phyloP scores from a whole-genome alignment of 129 eudicot species.

The Centella asiatica region DNA sequence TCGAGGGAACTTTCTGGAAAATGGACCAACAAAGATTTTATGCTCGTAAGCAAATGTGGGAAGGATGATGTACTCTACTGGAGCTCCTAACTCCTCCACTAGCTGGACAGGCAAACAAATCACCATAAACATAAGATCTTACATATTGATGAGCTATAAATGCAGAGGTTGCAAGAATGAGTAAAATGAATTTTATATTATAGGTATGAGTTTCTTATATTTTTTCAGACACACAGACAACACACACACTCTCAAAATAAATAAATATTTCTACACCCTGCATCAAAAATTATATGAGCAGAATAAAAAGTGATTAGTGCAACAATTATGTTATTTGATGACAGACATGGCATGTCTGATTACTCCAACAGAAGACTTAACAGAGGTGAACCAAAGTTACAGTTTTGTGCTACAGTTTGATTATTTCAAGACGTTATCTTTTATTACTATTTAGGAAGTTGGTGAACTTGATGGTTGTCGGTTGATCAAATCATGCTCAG shows the following conservation, averaged over 20 bases:
- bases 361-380: too few species aligned
- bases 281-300: not conserved
- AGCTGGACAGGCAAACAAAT: constrained; percentile 37
- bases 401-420: not conserved
- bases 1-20: constrained; percentile 89
- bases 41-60: constrained; percentile 99
- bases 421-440: not conserved
- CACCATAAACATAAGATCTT: constrained; percentile 14
- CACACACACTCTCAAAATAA: too few species aligned
- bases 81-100: constrained; percentile 88
- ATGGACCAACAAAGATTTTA: constrained; percentile 94
- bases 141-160: not conserved
- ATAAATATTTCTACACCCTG: not conserved
- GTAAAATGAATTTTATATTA: not conserved
- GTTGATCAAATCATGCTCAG: not conserved
- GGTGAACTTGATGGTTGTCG: not conserved
- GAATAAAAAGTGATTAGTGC: not conserved
- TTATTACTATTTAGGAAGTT: not conserved
- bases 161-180: not conserved
- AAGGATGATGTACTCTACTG: constrained; percentile 83
- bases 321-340: not conserved
- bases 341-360: too few species aligned
- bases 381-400: not conserved
- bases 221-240: not conserved
- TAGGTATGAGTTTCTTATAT: not conserved